These are phyloP conservation scores for Aspergillus pseudoterreus DNA, from an alignment of 2,329 filamentous ascomycete genomes.

Conservation along the genomic window DNA sequence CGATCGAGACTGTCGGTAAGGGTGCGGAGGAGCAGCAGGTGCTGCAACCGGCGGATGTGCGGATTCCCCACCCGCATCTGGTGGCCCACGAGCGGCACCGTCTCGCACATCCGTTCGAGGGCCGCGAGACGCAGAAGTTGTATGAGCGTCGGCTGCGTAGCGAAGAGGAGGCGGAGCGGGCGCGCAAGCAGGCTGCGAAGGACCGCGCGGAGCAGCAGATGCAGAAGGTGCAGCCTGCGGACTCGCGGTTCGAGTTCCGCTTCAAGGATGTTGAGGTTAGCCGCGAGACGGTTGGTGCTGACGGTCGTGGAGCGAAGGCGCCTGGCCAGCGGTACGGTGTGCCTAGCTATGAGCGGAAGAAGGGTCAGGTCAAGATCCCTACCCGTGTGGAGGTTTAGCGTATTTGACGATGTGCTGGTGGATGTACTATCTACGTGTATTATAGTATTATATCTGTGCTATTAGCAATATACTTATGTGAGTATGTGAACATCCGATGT, in stretches of 20 bases:
- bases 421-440: background rate
- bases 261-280: constrained; percentile 54
- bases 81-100: constrained; percentile 48
- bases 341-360: constrained; percentile 60
- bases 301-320: constrained; percentile 52
- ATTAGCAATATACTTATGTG: too few relatives aligned
- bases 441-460: background rate
- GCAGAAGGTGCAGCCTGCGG: constrained; percentile 42
- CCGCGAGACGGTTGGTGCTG: constrained; percentile 51
- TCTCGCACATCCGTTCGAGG: constrained; percentile 32
- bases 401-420: background rate
- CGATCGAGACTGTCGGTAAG: constrained; percentile 43
- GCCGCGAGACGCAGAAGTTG: constrained; percentile 29
- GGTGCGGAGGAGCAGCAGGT: constrained; percentile 43
- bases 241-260: constrained; percentile 57
- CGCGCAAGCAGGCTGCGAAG: constrained; percentile 36
- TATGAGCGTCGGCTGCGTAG: constrained; percentile 44
- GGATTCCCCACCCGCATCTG: constrained; percentile 62
- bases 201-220: constrained; percentile 43
- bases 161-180: constrained; percentile 36
- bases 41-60: constrained; percentile 59
- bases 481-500: too few relatives aligned
- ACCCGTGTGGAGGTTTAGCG: constrained; percentile 51
- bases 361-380: constrained; percentile 61
- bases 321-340: constrained; percentile 61